These are phyloP conservation scores for Cytidiella melzeri DNA, from an alignment of 768 basidiomycete species.

Conservation along the genomic window DNA sequence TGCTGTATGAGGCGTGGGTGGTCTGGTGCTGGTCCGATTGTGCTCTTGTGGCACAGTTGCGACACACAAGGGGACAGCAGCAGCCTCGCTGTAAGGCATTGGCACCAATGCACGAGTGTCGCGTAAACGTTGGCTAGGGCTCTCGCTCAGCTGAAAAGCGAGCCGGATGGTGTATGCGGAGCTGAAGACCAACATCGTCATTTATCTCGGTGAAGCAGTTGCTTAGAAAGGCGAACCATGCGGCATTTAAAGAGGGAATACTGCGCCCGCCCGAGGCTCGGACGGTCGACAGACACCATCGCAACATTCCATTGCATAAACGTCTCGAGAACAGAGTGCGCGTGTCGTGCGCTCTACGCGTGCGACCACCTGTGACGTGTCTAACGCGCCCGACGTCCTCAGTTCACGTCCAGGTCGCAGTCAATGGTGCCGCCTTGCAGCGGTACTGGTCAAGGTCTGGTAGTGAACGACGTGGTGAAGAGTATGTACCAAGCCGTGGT, in stretches of 20 bases:
- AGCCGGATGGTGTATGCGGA: background rate
- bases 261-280: slow-evolving; percentile 34
- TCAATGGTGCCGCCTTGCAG: no score
- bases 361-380: background rate
- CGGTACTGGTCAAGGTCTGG: no score
- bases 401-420: no score
- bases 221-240: slow-evolving; percentile 4
- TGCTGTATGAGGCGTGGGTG: no score
- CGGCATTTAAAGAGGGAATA: slow-evolving; percentile 8
- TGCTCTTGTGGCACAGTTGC: no score
- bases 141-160: background rate
- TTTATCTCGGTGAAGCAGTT: background rate
- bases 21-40: no score
- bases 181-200: background rate
- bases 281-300: slow-evolving; percentile 57
- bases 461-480: no score
- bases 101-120: no score
- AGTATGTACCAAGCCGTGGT: no score
- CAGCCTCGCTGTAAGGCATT: no score
- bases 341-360: background rate
- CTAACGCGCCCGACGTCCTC: background rate
- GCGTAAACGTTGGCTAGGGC: no score
- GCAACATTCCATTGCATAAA: slow-evolving; percentile 75
- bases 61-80: no score
- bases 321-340: background rate